Evolutionary conservation across 2,329 filamentous ascomycete species (phyloP), one percentile per base, ranked within the genome.

Genomic region (Capronia americana): DNA sequence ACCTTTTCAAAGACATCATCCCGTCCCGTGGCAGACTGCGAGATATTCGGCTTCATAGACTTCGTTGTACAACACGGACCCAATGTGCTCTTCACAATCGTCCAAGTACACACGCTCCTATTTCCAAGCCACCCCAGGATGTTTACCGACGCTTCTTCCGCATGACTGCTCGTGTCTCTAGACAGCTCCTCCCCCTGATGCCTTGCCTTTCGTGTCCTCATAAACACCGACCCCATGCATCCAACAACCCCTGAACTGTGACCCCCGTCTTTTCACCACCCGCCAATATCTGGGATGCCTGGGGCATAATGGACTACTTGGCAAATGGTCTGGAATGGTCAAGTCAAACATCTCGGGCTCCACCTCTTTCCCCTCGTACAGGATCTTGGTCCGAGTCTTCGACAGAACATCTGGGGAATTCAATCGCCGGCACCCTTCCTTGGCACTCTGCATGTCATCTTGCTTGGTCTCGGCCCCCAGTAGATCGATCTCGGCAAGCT

Each of bases 281-380:
- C 70, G 66, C 72, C 68, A 72, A 51, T 73, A 72, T 57, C 59
- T 66, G 11, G 67, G 61, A 63, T 74, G 61, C 41, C 71, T 67
- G 4, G 72, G 72, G 70, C 72, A 74, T 24, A 74, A 57, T 20
- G 70, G 70, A 63, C 72, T 74, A 57, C 55, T 72, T 17, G 72
- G 71, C 14, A 72, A 60, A 63, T 74, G 72, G 44, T 74, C 72
- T 10, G 72, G 72, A 24, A 72, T 71, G 11, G 57, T 71, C 28
- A 65, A 46, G 44, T 72, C 69, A 30, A 72, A 64, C 30, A 61
- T 32, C 7, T 53, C 48, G 17, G 57, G 26, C 46, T 55, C 66
- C 60, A 32, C 54, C 32, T 23, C 57, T 32, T n/a, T 58, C 28
- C 26, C 64, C 28, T 61, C 58, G 30, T 54, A 51, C 20, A 54